Evolutionary conservation across 2,329 filamentous ascomycete genomes (phyloP), one percentile per base, ranked within the genome.

Genomic region (Paecilomyces variotii): DNA sequence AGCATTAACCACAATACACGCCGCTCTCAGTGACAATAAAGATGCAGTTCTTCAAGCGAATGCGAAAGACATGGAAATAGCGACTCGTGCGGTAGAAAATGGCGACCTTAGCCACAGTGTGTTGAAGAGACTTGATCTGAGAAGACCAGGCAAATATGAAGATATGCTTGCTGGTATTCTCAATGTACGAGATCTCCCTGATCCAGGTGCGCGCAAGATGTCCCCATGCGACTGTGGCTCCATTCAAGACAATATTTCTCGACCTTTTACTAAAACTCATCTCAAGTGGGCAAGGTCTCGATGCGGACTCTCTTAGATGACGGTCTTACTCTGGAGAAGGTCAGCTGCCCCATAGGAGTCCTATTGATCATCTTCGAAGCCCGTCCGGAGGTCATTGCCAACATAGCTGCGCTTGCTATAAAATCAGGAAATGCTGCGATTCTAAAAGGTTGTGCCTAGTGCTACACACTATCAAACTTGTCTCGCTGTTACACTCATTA

Each of bases 381-480:
- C 35, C 88, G 94, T 6, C 94, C 94, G 5, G 94, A 99, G 77
- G 94, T 99, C 64, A 97, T 99, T 70, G 94, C 93, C 70, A 99
- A 99, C 75, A 97, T 99, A 70, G 91, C 94, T 62, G 90, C 92
- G 3, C 82, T 99, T 26, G 92, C 94, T 39, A 90, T 99, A 75
- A 99, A 99, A 74, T 97, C 93, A 11, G 94, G 91, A 68, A 99
- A 99, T 74, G 89, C 94, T 35, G 94, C 92, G 56, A 97, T 99
- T 68, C 80, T 99, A 61, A 99, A 99, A 81, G 93, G 87, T 82
- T 45, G 39, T 45, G 7, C 39, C n/a, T 9, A 12, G 32, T 7
- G 39, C 39, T 45, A 19, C 3, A 45, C 12, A n/a, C 12, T 39
- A 14, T 24, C 39, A n/a, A 45, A 19, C 19, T n/a, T n/a, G 5